A percentile compares a stretch with the other conserved stretches of the same genome.
Evolutionary conservation across 768 basidiomycete genomes (phyloP).

Genomic region (Boletus reticulatus): DNA sequence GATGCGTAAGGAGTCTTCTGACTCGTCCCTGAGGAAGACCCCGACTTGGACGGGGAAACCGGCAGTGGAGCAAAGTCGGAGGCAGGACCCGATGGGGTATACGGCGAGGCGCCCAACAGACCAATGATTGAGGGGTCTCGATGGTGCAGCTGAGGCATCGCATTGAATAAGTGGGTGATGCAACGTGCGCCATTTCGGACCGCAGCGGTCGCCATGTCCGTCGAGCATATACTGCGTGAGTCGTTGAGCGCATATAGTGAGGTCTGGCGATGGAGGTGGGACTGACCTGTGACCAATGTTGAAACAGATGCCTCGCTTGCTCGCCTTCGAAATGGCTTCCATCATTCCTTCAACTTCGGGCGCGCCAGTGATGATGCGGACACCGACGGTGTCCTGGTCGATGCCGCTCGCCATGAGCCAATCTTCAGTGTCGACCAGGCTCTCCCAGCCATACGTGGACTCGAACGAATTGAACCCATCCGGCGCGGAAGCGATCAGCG

Average conservation of each 20-base stretch:
- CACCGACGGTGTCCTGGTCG: conserved; percentile 41
- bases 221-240: conserved; percentile 61
- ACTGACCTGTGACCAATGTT: conserved; percentile 87
- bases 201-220: conserved; percentile 69
- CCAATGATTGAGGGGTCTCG: conserved; percentile 92
- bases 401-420: conserved; percentile 54
- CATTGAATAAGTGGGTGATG: conserved; percentile 92
- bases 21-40: conserved; percentile 3
- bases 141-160: conserved; percentile 89
- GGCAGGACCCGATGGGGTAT: conserved; percentile 44
- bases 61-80: conserved; percentile 28
- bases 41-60: conserved; percentile 12
- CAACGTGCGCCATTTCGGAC: conserved; percentile 73
- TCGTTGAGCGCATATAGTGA: not conserved
- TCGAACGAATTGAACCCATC: conserved; percentile 70
- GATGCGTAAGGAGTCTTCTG: conserved; percentile 36
- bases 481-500: conserved; percentile 59
- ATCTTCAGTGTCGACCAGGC: conserved; percentile 60
- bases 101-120: conserved; percentile 74
- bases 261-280: not conserved
- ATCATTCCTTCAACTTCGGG: conserved; percentile 86
- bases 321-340: conserved; percentile 58
- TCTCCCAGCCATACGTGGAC: conserved; percentile 66
- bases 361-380: conserved; percentile 82
- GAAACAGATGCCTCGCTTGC: conserved; percentile 66